Percentiles rank a stretch among this genome's conserved stretches.
phyloP scores from a whole-genome alignment of 805 yeast species.

The Debaryomyces maramus region DNA sequence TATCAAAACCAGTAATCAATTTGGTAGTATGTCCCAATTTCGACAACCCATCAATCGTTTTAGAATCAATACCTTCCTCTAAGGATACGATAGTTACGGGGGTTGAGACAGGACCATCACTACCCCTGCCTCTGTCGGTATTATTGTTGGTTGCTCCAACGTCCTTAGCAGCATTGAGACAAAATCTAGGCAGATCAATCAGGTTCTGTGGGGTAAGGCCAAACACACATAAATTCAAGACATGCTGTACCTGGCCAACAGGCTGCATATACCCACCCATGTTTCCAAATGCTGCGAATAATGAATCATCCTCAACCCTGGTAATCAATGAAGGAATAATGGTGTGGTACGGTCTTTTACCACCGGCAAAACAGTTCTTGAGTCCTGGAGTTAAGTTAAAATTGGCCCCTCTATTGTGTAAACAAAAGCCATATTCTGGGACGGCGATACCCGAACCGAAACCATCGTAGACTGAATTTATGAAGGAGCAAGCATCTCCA shows the following conservation, averaged over 20 bases:
- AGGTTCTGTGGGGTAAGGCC: slow-evolving; percentile 71
- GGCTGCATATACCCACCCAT: slow-evolving; percentile 92
- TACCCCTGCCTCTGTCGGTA: slow-evolving; percentile 55
- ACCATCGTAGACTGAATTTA: slow-evolving; percentile 66
- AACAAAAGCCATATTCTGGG: slow-evolving; percentile 60
- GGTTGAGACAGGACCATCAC: slow-evolving; percentile 64
- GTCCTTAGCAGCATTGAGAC: slow-evolving; percentile 55
- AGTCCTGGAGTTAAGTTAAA: slow-evolving; percentile 60
- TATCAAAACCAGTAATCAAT: slow-evolving; percentile 39
- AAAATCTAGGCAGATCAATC: slow-evolving; percentile 72
- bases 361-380: slow-evolving; percentile 62
- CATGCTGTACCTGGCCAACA: slow-evolving; percentile 80
- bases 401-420: slow-evolving; percentile 78
- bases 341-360: slow-evolving; percentile 78
- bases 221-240: slow-evolving; percentile 61
- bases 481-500: slow-evolving; percentile 82
- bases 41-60: slow-evolving; percentile 46
- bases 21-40: slow-evolving; percentile 59
- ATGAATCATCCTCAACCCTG: slow-evolving; percentile 24
- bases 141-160: slow-evolving; percentile 17
- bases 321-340: slow-evolving; percentile 83
- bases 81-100: slow-evolving; percentile 58
- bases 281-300: slow-evolving; percentile 75
- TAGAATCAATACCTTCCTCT: slow-evolving; percentile 61
- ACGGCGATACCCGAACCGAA: slow-evolving; percentile 76